phyloP scores from a whole-genome alignment of 192 early-diverging fungal species.

The Entomortierella lignicola region DNA sequence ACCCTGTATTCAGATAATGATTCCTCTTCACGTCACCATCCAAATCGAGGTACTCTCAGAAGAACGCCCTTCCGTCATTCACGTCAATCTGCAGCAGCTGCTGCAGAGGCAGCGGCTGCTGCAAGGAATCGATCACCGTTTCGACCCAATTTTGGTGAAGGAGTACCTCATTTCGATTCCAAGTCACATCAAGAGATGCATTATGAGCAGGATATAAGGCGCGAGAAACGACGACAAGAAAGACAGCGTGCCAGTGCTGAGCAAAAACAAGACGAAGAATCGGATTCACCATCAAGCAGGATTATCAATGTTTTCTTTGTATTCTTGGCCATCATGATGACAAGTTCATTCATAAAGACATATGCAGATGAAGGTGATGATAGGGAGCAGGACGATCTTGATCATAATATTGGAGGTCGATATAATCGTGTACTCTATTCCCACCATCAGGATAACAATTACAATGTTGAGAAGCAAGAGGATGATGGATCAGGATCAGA shows the following conservation, averaged over 20 bases:
- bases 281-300: conserved; percentile 7
- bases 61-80: conserved; percentile 47
- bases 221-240: conserved; percentile 28
- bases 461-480: neutral
- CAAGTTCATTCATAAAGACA: conserved; percentile 14
- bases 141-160: neutral
- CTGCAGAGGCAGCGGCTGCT: conserved; percentile 24
- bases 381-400: neutral
- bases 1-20: conserved; percentile 8
- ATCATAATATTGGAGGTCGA: neutral
- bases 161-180: conserved; percentile 35
- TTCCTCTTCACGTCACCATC: conserved; percentile 13
- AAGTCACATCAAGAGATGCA: conserved; percentile 54
- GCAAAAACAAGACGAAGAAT: conserved; percentile 18
- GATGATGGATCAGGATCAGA: neutral
- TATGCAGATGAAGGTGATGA: conserved; percentile 33
- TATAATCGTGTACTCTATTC: neutral
- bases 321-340: conserved; percentile 10
- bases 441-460: no score
- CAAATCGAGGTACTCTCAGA: conserved; percentile 26
- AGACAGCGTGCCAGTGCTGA: conserved; percentile 19
- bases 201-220: conserved; percentile 33
- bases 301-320: conserved; percentile 18
- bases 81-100: conserved; percentile 39
- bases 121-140: conserved; percentile 18